Conservation (phyloP, 176 grass and related monocot genomes). For the Hordeum vulgare region DNA sequence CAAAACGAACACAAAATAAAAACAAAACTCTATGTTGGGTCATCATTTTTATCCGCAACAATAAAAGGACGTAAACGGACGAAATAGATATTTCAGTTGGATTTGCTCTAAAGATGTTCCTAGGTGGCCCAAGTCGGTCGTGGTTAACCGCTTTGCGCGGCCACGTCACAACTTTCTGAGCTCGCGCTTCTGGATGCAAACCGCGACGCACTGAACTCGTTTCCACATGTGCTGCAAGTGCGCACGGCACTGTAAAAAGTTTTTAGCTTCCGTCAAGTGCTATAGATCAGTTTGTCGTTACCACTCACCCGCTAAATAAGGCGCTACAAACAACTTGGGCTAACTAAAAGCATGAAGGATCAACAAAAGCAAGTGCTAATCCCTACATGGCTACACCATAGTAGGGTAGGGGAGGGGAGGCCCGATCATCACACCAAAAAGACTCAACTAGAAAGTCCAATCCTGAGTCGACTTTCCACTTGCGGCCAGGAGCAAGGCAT, state of each 20-base stretch:
- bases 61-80: too few relatives aligned
- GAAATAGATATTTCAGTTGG: too few relatives aligned
- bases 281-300: neutral
- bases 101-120: neutral
- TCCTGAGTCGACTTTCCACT: neutral
- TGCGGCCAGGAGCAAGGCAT: neutral
- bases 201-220: neutral
- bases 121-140: slow-evolving; percentile 1
- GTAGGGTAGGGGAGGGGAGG: neutral
- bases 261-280: neutral
- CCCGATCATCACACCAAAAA: neutral
- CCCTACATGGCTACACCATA: neutral
- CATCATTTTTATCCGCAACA: too few relatives aligned
- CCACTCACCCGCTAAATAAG: too few relatives aligned
- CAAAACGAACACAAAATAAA: too few relatives aligned
- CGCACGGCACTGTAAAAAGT: neutral
- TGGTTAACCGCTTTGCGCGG: slow-evolving; percentile 24
- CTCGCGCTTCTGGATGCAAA: neutral
- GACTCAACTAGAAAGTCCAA: neutral
- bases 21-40: too few relatives aligned
- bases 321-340: neutral
- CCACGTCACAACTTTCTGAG: slow-evolving; percentile 15
- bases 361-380: neutral
- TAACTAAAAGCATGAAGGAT: neutral
- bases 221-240: neutral